Conservation (phyloP, 177 flowering plant genomes). For the Vitis hybrid region DNA sequence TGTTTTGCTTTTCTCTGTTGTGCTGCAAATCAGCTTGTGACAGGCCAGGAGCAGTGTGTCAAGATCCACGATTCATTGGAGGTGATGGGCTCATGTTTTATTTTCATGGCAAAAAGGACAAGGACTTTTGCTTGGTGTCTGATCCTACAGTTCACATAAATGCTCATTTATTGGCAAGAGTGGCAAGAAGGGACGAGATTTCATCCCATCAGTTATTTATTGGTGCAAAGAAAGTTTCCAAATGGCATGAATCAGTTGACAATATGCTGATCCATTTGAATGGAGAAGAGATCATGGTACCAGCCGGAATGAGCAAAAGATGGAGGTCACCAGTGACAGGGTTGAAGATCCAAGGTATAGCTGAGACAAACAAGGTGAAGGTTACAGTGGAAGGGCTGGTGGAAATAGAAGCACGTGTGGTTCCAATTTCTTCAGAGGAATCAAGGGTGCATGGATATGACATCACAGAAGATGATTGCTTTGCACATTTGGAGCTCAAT, state of each 20-base stretch:
- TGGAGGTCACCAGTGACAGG: constrained; percentile 12
- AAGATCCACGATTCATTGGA: constrained; percentile 27
- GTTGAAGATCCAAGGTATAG: constrained; percentile 2
- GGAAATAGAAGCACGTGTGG: constrained; percentile 13
- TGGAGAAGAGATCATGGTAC: constrained; percentile 9
- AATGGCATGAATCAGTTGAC: constrained; percentile 24
- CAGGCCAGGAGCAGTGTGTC: constrained; percentile 24
- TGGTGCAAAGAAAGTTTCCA: constrained; percentile 18
- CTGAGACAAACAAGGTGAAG: constrained; percentile 7
- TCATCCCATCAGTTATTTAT: constrained; percentile 22
- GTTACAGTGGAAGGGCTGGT: constrained; percentile 15
- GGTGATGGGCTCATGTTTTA: constrained; percentile 27
- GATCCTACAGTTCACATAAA: constrained; percentile 28
- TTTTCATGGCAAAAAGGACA: constrained; percentile 32
- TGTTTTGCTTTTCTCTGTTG: background rate
- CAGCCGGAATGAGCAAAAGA: background rate
- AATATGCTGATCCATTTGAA: constrained; percentile 16
- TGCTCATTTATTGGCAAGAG: constrained; percentile 35
- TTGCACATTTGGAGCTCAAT: constrained; percentile 33
- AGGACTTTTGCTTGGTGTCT: constrained; percentile 28
- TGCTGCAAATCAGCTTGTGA: constrained; percentile 21
- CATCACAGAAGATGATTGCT: constrained; percentile 30
- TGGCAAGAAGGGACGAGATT: constrained; percentile 19
- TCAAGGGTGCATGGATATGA: constrained; percentile 22
- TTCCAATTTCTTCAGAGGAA: constrained; percentile 19